These are phyloP conservation scores for Obelidium mucronatum DNA, from an alignment of 192 early-diverging fungal species.

Conservation along the genomic window DNA sequence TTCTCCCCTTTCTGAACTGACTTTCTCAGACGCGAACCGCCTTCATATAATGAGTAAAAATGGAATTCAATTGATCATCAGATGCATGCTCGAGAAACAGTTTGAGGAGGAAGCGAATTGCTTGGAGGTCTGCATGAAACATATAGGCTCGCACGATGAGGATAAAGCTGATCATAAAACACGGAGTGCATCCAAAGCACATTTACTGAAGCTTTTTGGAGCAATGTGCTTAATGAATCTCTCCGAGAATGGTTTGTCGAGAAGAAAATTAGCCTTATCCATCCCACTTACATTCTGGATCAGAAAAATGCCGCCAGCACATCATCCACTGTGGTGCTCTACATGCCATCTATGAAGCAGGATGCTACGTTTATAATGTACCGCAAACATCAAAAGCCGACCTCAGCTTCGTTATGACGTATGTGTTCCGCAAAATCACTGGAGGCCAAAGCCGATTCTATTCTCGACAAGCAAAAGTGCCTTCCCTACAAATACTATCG, in stretches of 20 bases:
- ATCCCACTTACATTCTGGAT: neutral
- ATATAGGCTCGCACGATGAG: slow-evolving; percentile 10
- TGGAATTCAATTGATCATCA: slow-evolving; percentile 31
- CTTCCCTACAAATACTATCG: neutral
- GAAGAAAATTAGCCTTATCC: no score
- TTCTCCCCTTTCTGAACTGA: neutral
- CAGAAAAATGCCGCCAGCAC: slow-evolving; percentile 39
- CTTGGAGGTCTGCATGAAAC: slow-evolving; percentile 31
- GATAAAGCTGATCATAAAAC: neutral
- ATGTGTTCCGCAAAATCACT: slow-evolving; percentile 26
- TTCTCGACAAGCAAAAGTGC: neutral
- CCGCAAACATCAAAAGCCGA: neutral
- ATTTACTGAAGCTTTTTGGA: slow-evolving; percentile 52
- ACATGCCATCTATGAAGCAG: slow-evolving; percentile 41
- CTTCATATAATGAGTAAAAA: slow-evolving; percentile 5
- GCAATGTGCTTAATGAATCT: slow-evolving; percentile 48
- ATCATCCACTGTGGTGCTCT: slow-evolving; percentile 41
- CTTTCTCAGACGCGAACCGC: slow-evolving; percentile 30
- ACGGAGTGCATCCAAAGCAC: slow-evolving; percentile 31
- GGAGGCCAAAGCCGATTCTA: neutral
- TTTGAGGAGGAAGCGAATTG: slow-evolving; percentile 24
- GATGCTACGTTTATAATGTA: slow-evolving; percentile 6
- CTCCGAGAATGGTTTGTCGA: slow-evolving; percentile 46
- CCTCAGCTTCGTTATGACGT: slow-evolving; percentile 28
- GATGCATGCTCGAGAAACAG: slow-evolving; percentile 24